Conservation (phyloP, 73 alveolate species). For the Diophrys appendiculata region DNA sequence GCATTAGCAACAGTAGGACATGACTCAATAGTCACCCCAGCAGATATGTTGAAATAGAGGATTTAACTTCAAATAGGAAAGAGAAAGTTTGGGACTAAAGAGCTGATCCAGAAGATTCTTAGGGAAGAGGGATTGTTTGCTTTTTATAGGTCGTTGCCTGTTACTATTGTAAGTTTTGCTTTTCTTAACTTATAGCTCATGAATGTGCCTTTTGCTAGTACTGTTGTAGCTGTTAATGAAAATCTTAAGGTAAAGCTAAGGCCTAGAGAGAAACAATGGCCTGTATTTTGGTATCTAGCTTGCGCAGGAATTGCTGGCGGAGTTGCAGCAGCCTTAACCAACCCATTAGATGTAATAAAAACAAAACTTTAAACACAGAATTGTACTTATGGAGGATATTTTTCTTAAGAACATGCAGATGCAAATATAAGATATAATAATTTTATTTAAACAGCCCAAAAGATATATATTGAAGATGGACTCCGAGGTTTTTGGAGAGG, state of each 20-base stretch:
- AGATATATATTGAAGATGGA: conserved; percentile 11
- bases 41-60: conserved; percentile 83
- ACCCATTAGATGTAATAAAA: conserved; percentile 85
- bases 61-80: conserved; percentile 40
- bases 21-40: conserved; percentile 80
- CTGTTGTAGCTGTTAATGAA: conserved; percentile 77
- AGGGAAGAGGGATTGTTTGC: conserved; percentile 72
- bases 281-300: conserved; percentile 63
- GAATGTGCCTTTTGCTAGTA: conserved; percentile 77
- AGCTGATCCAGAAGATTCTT: no score
- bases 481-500: conserved; percentile 42
- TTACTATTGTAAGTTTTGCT: no score
- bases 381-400: conserved; percentile 2
- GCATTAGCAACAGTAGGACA: conserved; percentile 74
- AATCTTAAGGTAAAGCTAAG: conserved; percentile 61
- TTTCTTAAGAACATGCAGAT: background rate
- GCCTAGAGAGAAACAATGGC: conserved; percentile 54
- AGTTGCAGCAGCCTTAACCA: conserved; percentile 72
- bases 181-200: no score
- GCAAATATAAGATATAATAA: background rate
- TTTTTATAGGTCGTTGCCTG: conserved; percentile 71
- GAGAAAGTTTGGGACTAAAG: no score
- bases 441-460: background rate
- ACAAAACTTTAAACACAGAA: conserved; percentile 71
- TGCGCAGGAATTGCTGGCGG: conserved; percentile 92